phyloP scores from a whole-genome alignment of 108 stramenopile species.

The Stephanodiscus triporus region DNA sequence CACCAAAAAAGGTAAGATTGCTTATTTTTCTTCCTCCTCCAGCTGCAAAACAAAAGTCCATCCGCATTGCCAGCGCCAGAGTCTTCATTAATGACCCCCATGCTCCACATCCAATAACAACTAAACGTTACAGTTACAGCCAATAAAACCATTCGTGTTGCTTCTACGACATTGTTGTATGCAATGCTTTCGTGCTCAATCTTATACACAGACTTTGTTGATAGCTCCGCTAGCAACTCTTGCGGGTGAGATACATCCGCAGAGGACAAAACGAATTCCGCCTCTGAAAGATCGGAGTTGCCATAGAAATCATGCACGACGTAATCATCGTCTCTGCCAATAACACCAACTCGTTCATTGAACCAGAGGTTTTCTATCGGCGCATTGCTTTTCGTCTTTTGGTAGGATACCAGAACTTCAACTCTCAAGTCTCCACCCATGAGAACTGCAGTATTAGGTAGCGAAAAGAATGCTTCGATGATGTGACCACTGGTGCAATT shows the following conservation, averaged over 20 bases:
- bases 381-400: slow-evolving; percentile 15
- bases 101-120: slow-evolving; percentile 65
- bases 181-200: slow-evolving; percentile 56
- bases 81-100: slow-evolving; percentile 44
- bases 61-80: neutral
- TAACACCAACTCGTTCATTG: slow-evolving; percentile 13
- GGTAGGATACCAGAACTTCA: slow-evolving; percentile 49
- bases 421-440: slow-evolving; percentile 58
- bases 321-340: slow-evolving; percentile 22
- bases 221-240: slow-evolving; percentile 46
- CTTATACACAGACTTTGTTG: slow-evolving; percentile 54
- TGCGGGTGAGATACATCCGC: slow-evolving; percentile 47
- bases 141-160: slow-evolving; percentile 54
- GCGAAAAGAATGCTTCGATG: slow-evolving; percentile 63
- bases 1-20: slow-evolving; percentile 58
- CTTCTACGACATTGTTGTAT: slow-evolving; percentile 45
- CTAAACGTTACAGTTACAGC: slow-evolving; percentile 56
- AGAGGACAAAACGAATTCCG: slow-evolving; percentile 30
- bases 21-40: slow-evolving; percentile 20
- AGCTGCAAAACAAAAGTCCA: slow-evolving; percentile 17
- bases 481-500: slow-evolving; percentile 56
- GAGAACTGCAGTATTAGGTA: slow-evolving; percentile 62
- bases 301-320: slow-evolving; percentile 1
- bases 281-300: slow-evolving; percentile 21
- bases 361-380: slow-evolving; percentile 29